Conservation (phyloP, 2,329 filamentous ascomycete genomes). For the Nothopassalora personata region DNA sequence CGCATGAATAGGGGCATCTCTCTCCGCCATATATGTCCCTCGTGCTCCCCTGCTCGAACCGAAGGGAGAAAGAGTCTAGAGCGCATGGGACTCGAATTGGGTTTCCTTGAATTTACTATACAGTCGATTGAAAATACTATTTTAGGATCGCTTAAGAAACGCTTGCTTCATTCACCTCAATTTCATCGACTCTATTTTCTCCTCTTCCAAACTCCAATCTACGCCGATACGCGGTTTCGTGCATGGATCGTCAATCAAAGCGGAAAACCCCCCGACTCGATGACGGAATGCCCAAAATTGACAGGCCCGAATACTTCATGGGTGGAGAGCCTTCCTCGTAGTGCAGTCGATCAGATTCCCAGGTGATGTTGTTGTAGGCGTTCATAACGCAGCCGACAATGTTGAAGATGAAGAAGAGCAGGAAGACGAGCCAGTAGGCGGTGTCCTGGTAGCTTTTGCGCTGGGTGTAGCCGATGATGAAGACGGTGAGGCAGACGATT, state of each 20-base stretch:
- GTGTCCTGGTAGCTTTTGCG: constrained; percentile 25
- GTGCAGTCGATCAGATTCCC: constrained; percentile 27
- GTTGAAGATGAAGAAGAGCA: constrained; percentile 34
- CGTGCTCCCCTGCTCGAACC: no score
- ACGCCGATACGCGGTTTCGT: constrained; percentile 1
- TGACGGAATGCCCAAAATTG: constrained; percentile 27
- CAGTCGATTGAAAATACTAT: no score
- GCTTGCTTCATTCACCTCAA: background rate
- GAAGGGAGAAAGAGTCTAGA: no score
- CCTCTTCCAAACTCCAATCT: background rate
- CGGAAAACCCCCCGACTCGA: constrained; percentile 6
- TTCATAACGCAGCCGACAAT: constrained; percentile 33
- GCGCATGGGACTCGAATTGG: background rate
- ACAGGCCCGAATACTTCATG: constrained; percentile 24
- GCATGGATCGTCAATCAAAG: constrained; percentile 6
- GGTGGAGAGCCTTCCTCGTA: constrained; percentile 29
- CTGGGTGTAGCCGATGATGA: constrained; percentile 31
- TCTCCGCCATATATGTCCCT: no score
- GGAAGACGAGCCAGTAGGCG: constrained; percentile 32
- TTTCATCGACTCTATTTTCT: background rate
- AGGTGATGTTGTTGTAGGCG: constrained; percentile 35
- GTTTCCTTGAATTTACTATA: no score
- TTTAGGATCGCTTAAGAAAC: background rate
- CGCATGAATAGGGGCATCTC: no score
- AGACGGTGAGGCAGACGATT: constrained; percentile 28